Percentiles rank a stretch among this genome's conserved stretches.
phyloP scores from a whole-genome alignment of 2,329 filamentous ascomycete genomes.

The Pseudomassariella vexata region DNA sequence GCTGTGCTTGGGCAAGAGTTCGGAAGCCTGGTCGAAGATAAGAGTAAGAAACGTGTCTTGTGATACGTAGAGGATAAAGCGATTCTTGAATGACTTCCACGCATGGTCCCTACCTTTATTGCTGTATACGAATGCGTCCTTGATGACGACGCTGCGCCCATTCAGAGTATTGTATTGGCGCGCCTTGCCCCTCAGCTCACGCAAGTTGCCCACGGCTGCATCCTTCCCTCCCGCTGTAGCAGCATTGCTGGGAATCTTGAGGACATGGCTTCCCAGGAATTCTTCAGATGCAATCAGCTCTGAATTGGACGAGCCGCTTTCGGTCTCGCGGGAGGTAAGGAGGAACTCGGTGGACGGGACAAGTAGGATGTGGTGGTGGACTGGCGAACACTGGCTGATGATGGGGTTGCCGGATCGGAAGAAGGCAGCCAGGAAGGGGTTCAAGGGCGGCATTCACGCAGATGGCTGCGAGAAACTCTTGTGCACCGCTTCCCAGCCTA shows the following conservation, averaged over 20 bases:
- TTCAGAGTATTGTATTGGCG: constrained; percentile 93
- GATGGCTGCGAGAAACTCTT: constrained; percentile 28
- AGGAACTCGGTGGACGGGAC: constrained; percentile 92
- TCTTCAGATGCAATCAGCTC: constrained; percentile 88
- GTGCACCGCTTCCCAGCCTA: constrained; percentile 14
- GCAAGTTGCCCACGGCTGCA: constrained; percentile 52
- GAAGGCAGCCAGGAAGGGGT: constrained; percentile 97
- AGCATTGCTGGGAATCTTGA: constrained; percentile 65
- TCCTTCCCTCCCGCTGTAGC: constrained; percentile 51
- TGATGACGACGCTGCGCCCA: constrained; percentile 86
- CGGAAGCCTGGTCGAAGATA: constrained; percentile 77
- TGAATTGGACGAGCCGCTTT: constrained; percentile 68
- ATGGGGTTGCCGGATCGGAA: constrained; percentile 79
- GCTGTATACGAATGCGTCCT: constrained; percentile 87
- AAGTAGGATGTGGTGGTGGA: constrained; percentile 88
- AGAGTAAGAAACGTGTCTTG: constrained; percentile 16
- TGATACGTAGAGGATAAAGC: constrained; percentile 3
- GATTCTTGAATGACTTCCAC: no score
- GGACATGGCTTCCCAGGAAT: constrained; percentile 92
- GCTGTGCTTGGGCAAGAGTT: constrained; percentile 78
- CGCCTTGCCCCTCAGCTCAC: constrained; percentile 86
- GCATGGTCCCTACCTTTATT: constrained; percentile 79
- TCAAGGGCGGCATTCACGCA: constrained; percentile 91
- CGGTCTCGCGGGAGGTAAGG: constrained; percentile 79
- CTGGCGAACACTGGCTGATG: constrained; percentile 82